Evolutionary conservation across 2,329 filamentous ascomycete genomes (phyloP), one percentile per base, ranked within the genome.

Genomic region (Epichloe sylvatica): DNA sequence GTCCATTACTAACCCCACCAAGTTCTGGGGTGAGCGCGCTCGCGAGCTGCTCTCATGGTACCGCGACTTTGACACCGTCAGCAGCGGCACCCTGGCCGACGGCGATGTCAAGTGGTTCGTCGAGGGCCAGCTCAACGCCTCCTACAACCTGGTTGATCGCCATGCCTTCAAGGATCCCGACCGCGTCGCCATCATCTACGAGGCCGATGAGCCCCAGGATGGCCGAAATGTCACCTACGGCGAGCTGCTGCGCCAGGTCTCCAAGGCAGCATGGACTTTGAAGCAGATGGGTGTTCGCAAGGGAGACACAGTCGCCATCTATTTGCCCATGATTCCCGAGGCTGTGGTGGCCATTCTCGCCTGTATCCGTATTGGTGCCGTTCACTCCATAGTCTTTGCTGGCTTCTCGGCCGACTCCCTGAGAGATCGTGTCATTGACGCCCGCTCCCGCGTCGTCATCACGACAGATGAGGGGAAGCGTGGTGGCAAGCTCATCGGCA

Each of bases 321-420:
- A 98, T 74, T 73, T 98, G 56, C 92, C 92, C 66, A 98, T 98
- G 92, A 95, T 98, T 67, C 92, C 92, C 50, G 91, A 98, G 70
- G 92, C 92, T 6, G 62, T 98, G 51, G 76, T 98, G 61, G 84
- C 92, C 49, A 86, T 98, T 68, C 76, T 98, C 50, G 92, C 92
- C 53, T 94, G 90, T 68, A 73, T 83, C 37, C 87, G 92, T 64
- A 94, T 98, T 59, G 92, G 92, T 54, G 92, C 92, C 39, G 78
- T 98, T 21, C 92, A 98, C 78, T 97, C 92, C 0, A 91, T 98
- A 49, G 85, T 98, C 56, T 98, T 98, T 63, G 92, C 92, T 50
- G 92, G 92, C 52, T 98, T 98, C 77, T 96, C 90, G 33, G 86
- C 91, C 51, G 91, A 96, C 68, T 97, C 92, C 4, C 80, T 98